Evolutionary conservation across 352 stramenopile genomes (phyloP).

Genomic region (Globisporangium splendens): DNA sequence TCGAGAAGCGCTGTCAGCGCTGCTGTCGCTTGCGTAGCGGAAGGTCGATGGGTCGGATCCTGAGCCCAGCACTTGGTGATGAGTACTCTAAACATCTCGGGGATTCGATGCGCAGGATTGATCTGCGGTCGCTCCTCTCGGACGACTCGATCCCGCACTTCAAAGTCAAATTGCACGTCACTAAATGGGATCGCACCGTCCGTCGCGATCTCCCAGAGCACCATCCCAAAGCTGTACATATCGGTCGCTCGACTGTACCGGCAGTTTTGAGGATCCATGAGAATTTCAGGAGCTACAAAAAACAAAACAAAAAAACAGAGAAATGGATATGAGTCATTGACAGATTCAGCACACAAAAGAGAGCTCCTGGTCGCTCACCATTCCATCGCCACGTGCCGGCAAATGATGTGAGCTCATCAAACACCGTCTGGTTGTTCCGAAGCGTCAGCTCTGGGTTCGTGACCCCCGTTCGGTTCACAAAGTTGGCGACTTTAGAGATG

Average conservation of each 20-base stretch:
- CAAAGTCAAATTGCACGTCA: constrained; percentile 61
- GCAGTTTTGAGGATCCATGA: constrained; percentile 61
- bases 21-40: constrained; percentile 41
- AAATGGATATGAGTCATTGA: neutral
- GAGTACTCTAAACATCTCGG: constrained; percentile 53
- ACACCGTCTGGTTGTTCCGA: constrained; percentile 19
- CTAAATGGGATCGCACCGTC: constrained; percentile 62
- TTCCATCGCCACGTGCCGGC: constrained; percentile 77
- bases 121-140: constrained; percentile 53
- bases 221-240: constrained; percentile 75
- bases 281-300: constrained; percentile 51
- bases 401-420: constrained; percentile 38
- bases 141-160: constrained; percentile 56
- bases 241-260: constrained; percentile 69
- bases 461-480: constrained; percentile 33
- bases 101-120: constrained; percentile 27
- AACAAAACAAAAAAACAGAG: too few species aligned
- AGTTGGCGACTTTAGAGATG: constrained; percentile 63
- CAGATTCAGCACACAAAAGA: neutral
- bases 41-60: constrained; percentile 40
- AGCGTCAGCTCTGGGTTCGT: constrained; percentile 28
- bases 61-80: constrained; percentile 67
- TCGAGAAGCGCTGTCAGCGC: constrained; percentile 56
- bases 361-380: constrained; percentile 1
- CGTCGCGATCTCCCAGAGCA: constrained; percentile 67